Base-by-base conservation (phyloP, 768 basidiomycete species). In the Pilatotrama ljubarskyi region DNA sequence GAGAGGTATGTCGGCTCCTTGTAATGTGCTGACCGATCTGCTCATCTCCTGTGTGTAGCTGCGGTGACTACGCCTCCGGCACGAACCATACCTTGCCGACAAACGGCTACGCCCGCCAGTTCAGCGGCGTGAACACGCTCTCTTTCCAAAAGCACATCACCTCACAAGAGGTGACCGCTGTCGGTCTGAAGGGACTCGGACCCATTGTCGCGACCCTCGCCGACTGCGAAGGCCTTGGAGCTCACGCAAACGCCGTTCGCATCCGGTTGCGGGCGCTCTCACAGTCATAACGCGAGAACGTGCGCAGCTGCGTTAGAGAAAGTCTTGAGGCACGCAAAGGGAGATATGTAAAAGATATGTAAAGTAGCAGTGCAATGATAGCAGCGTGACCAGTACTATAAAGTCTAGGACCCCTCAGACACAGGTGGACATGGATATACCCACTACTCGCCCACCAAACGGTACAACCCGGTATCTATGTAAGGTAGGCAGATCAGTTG, bases 121-220 rank as follows among this genome's bases (percentile, higher is more conserved):
- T 95, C 78, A 97, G 95, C 66, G 97, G 97, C 5, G 97, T 99
- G 66, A 98, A 96, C 77, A 98, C 96, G 0, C 78, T 84, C 9
- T 95, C 94, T 1, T 99, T 98, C 89, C 95, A 98, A 72, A 99
- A 99, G 75, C 91, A 98, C 73, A 98, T 98, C 67, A 99, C 97
- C 14, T 95, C 93, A 5, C 97, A 98, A 72, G 91, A 97, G 72
- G 84, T 98, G 22, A 90, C 94, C 10, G 73, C 78, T 17, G 84
- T 81, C 6, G 97, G 97, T 15, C 78, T 99, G 55, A 78, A 80
- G 66, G 76, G 66, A 13, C 79, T 99, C 32, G 97, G 97, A 3
- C 97, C 97, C 11, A 77, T 89, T 13, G 96, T 98, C 5, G 88
- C 83, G 18, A 92, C 87, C 3, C 75, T 99, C 32, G 97, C 97